phyloP scores from a whole-genome alignment of 1,284 basidiomycete species.

The Ceratorhiza oryzae-sativae region DNA sequence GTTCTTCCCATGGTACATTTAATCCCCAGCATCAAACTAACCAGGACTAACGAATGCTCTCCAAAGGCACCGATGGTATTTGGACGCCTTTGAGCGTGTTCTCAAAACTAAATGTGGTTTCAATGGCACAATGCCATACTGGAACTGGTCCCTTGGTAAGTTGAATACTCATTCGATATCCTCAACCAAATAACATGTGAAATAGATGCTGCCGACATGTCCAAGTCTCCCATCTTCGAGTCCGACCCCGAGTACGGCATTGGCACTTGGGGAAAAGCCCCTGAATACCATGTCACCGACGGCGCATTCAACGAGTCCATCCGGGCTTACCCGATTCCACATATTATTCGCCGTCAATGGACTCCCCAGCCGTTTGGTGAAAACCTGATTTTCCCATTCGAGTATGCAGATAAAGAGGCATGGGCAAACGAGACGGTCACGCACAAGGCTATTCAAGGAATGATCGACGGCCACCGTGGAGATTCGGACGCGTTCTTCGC shows the following conservation, averaged over 20 bases:
- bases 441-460: too few relatives aligned
- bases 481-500: too few relatives aligned
- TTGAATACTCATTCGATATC: too few relatives aligned
- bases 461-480: too few relatives aligned
- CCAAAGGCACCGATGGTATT: not conserved
- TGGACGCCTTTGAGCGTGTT: too few relatives aligned
- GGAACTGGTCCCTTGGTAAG: conserved; percentile 37
- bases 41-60: too few relatives aligned
- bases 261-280: conserved; percentile 9
- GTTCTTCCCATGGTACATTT: conserved; percentile 21
- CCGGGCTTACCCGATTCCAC: conserved; percentile 27
- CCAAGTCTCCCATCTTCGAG: conserved; percentile 32
- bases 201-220: conserved; percentile 26
- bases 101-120: conserved; percentile 11
- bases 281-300: conserved; percentile 10
- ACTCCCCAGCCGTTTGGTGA: conserved; percentile 31
- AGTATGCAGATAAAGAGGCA: not conserved
- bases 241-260: conserved; percentile 19
- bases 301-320: conserved; percentile 32
- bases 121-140: conserved; percentile 3
- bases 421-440: too few relatives aligned
- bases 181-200: too few relatives aligned
- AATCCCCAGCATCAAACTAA: too few relatives aligned
- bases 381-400: conserved; percentile 31
- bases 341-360: conserved; percentile 27